Evolutionary conservation across 176 grass and related monocot species (phyloP), one percentile per base, ranked within the genome.

Genomic region (Luzula sylvatica): DNA sequence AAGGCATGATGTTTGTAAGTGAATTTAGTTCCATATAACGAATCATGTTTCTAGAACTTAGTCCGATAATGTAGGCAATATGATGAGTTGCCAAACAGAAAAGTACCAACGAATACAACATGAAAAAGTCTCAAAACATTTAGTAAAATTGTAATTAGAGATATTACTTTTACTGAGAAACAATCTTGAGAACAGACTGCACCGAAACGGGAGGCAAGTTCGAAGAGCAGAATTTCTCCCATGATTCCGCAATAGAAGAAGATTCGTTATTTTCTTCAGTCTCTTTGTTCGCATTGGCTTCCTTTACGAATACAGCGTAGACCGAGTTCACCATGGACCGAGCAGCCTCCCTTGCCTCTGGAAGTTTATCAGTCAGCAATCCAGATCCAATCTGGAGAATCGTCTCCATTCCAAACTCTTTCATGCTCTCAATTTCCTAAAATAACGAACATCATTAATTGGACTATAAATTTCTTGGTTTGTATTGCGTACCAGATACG

Each of bases 261-360:
- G 28, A 61, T 57, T 30, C 16, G 23, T 42, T 50, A 23, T 50
- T 59, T 1, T 45, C 56, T 16, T 52, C 32, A n/a, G n/a, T 11
- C 11, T 45, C 23, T 5, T 68, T 7, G 57, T 30, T 24, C 28
- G 16, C 70, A 3, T 52, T 51, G 1, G 38, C 56, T 12, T 67
- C 73, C 26, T n/a, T 72, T 55, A 28, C 61, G 56, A 98, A 92
- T 4, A 64, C 81, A 25, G 38, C 26, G 53, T 90, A 66, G 19
- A 80, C 43, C 4, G 78, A 80, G 39, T 55, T 55, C 17, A 98
- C 79, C 7, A 98, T 52, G 61, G 59, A 50, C 41, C 93, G 50
- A 32, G 86, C 85, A 21, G 93, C 93, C 65, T 98, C 86, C 3
- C 86, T 52, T 25, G 93, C 93, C 60, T 90, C 93, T 22, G 93